These are phyloP conservation scores for Hypoxylon sp. DNA, from an alignment of 2,329 filamentous ascomycete species.

Conservation along the genomic window DNA sequence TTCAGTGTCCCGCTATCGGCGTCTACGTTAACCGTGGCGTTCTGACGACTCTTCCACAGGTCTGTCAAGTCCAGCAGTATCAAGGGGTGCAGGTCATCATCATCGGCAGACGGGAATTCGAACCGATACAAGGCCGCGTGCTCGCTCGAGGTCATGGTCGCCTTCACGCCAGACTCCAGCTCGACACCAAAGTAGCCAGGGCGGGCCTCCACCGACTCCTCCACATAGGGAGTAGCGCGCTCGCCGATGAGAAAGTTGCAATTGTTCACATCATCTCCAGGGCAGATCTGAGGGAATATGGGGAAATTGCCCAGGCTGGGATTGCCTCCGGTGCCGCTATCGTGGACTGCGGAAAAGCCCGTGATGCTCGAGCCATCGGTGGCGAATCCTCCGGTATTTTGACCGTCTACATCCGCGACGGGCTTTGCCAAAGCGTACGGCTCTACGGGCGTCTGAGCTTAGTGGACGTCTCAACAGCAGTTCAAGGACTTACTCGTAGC, in stretches of 20 bases:
- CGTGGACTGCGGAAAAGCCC: conserved; percentile 59
- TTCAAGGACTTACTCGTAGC: conserved; percentile 48
- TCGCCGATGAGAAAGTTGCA: conserved; percentile 62
- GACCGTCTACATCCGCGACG: conserved; percentile 59
- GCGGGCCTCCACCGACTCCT: conserved; percentile 54
- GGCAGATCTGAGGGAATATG: conserved; percentile 54
- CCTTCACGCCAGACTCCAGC: conserved; percentile 59
- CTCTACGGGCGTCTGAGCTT: conserved; percentile 33
- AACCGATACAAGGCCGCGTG: conserved; percentile 69
- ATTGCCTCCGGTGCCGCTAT: conserved; percentile 55
- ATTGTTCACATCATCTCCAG: conserved; percentile 59
- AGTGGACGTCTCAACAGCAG: neutral
- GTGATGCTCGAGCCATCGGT: conserved; percentile 57
- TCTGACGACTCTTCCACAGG: conserved; percentile 59
- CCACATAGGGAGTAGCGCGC: conserved; percentile 51
- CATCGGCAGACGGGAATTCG: conserved; percentile 55
- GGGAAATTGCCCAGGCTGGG: conserved; percentile 57
- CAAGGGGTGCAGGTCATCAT: conserved; percentile 52
- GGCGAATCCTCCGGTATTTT: conserved; percentile 55
- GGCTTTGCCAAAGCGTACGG: conserved; percentile 66
- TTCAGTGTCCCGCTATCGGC: conserved; percentile 59
- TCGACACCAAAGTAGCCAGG: conserved; percentile 68
- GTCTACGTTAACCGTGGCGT: conserved; percentile 60
- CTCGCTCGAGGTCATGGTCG: conserved; percentile 68
- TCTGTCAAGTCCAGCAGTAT: conserved; percentile 69